A percentile compares a stretch with the other conserved stretches of the same genome.
Conservation (phyloP, 164 flowering plant species). For the Nelumbo lutea region DNA sequence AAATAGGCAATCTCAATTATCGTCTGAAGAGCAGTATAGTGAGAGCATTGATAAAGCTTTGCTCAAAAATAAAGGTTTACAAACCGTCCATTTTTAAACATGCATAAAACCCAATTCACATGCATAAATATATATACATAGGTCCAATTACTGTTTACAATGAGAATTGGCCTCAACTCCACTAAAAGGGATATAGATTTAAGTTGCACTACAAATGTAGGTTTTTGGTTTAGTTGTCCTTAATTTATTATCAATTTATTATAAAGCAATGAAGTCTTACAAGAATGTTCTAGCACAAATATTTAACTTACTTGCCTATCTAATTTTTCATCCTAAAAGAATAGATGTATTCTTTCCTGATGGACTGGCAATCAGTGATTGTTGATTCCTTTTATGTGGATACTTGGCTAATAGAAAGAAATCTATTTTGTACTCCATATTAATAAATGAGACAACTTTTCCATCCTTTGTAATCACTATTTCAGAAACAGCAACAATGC, state of each 20-base stretch:
- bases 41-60: constrained; percentile 41
- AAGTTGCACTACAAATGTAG: not conserved
- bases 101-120: not conserved
- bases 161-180: not conserved
- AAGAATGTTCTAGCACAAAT: too few relatives aligned
- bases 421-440: too few relatives aligned
- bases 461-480: too few relatives aligned
- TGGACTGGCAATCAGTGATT: not conserved
- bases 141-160: not conserved
- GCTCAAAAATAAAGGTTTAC: constrained; percentile 23
- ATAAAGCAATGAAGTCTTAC: too few relatives aligned
- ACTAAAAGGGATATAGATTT: not conserved
- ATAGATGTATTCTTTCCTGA: not conserved
- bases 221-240: not conserved
- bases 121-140: not conserved
- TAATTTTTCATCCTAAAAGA: not conserved
- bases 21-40: constrained; percentile 28
- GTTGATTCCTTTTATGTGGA: not conserved
- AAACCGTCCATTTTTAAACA: not conserved
- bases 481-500: too few relatives aligned
- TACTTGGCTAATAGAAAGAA: not conserved
- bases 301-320: not conserved
- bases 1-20: constrained; percentile 26
- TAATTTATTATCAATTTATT: not conserved
- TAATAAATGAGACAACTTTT: too few relatives aligned